Base-by-base conservation (phyloP, 1,284 basidiomycete genomes). In the Moniliella sp. region DNA sequence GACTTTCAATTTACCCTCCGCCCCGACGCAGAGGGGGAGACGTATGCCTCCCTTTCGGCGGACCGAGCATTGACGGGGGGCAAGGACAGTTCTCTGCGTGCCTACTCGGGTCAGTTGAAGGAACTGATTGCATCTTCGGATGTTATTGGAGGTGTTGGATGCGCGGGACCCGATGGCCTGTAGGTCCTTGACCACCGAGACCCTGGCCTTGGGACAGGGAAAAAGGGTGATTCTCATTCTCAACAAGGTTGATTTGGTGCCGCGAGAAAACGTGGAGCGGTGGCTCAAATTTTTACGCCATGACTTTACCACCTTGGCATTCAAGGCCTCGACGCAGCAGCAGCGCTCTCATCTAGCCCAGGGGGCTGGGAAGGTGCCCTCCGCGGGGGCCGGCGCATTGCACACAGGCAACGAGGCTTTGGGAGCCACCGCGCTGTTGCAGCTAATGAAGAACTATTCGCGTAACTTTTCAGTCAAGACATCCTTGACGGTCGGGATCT, bases 71-170 rank as follows among this genome's bases (percentile, higher is more conserved):
- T 48, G 8, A 47, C 40, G 1, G 44, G 44, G 0, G 27, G 37
- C n/a, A 36, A 42, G 9, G 57, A 63, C 39, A 43, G 50, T 14
- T 57, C 48, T 18, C 39, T 62, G 32, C 60, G 59, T 32, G 44
- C 62, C 15, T 64, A 63, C 40, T 62, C 62, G 36, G 50, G 55
- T 35, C 61, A 61, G 36, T 65, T 97, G 19, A 74, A 83, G 61
- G 86, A 82, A 64, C 86, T 97, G 28, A 76, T 97, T 36, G 82
- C 91, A 46, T 71, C 84, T 46, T 76, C 77, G 37, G 88, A 97
- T 59, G 80, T 97, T 97, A 33, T 71, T 59, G 21, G 37, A 59
- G 32, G 54, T 59, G 9, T 31, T 59, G 27, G 56, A 59, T 32
- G 56, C 55, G 15, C 40, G 56, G 12, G 56, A 59, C 39, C 56